Conservation (phyloP, 2,329 filamentous ascomycete species). For the Biscogniauxia mediterranea region DNA sequence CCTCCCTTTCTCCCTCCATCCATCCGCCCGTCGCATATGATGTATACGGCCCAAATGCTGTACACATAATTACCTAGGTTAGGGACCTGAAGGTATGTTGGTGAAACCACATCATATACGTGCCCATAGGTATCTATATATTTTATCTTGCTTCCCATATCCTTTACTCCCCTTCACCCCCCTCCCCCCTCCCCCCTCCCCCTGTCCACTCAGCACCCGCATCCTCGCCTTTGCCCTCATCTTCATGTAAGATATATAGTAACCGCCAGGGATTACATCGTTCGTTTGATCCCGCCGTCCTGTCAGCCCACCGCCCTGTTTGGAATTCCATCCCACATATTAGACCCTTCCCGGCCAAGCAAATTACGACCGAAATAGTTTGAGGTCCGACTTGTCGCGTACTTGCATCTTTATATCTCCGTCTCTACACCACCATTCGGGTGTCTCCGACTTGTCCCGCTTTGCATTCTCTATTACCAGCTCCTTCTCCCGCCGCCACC, state of each 20-base stretch:
- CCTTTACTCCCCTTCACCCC: too few relatives aligned
- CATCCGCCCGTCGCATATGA: too few relatives aligned
- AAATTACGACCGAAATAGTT: not conserved
- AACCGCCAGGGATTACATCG: not conserved
- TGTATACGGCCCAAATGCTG: too few relatives aligned
- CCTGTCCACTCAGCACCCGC: not conserved
- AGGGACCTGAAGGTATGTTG: not conserved
- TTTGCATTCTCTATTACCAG: not conserved
- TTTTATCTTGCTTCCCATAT: too few relatives aligned
- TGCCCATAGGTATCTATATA: too few relatives aligned
- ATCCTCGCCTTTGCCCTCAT: not conserved
- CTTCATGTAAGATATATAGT: not conserved
- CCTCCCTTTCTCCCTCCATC: too few relatives aligned
- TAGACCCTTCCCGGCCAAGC: not conserved
- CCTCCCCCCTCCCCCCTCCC: too few relatives aligned
- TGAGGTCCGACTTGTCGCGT: not conserved
- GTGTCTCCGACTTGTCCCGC: not conserved
- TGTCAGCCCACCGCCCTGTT: not conserved
- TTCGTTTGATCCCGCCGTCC: not conserved
- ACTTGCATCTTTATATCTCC: not conserved
- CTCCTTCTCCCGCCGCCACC: too few relatives aligned
- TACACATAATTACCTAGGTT: too few relatives aligned
- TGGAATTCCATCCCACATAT: not conserved
- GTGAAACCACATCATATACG: not conserved
- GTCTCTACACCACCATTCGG: not conserved